Conservation (phyloP, 768 basidiomycete species). For the Boletus speciosus region DNA sequence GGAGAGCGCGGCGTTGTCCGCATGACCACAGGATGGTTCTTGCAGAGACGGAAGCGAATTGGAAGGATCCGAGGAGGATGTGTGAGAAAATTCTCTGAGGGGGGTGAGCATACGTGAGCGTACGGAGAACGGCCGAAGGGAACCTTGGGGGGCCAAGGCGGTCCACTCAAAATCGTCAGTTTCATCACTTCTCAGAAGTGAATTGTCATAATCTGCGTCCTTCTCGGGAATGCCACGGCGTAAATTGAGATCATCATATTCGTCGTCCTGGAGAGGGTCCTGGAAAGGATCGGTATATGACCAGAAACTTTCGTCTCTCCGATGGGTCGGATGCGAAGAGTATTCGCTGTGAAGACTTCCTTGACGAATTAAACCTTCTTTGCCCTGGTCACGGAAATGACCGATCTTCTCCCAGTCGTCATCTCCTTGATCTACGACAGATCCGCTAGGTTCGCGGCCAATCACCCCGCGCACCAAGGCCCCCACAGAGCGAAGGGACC, state of each 20-base stretch:
- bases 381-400: conserved; percentile 9
- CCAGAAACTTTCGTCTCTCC: conserved; percentile 19
- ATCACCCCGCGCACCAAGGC: conserved; percentile 28
- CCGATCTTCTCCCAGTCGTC: conserved; percentile 21
- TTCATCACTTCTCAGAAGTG: conserved; percentile 8
- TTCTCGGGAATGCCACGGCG: conserved; percentile 11
- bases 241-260: conserved; percentile 13
- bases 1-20: conserved; percentile 22
- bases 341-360: conserved; percentile 6
- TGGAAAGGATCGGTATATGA: conserved; percentile 48
- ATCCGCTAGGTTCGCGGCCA: conserved; percentile 27
- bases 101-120: conserved; percentile 32
- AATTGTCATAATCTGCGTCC: conserved; percentile 19
- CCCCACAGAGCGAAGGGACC: conserved; percentile 48
- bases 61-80: conserved; percentile 17
- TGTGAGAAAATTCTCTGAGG: conserved; percentile 31
- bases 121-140: conserved; percentile 14
- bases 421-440: conserved; percentile 14
- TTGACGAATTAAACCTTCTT: conserved; percentile 22
- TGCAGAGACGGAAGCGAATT: conserved; percentile 25
- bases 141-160: conserved; percentile 9
- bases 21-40: conserved; percentile 25
- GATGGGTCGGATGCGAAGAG: conserved; percentile 8
- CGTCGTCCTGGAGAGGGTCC: conserved; percentile 26
- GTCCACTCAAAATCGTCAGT: conserved; percentile 14